Base-by-base conservation (phyloP, 169 alveolate genomes). In the Theileria annulata region DNA sequence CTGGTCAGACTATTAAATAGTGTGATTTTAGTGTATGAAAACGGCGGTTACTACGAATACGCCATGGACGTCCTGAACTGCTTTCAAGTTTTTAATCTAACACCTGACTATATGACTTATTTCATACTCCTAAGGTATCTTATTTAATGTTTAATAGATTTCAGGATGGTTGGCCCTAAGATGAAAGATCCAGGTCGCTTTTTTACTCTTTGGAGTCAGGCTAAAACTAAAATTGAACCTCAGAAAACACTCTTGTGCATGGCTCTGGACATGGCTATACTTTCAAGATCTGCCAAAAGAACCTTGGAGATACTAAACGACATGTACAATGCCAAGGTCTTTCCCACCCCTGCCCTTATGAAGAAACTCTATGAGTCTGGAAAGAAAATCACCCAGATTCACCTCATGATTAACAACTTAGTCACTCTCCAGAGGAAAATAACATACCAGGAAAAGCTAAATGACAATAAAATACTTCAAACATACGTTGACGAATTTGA, bases 21-120 rank as follows among this genome's bases (percentile, higher is more conserved):
- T 23, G 75, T 94, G n/a, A 63, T 94, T n/a, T 62, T 68, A 21
- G 85, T 94, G 21, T 94, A 94, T 68, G 91, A 88, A 23, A 78
- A 71, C 15, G 93, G 93, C 3, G 92, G 92, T 6, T 94, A 88
- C 56, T 71, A 91, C 31, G 94, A 90, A 58, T 91, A 91, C 48
- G 95, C 96, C 0, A 48, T 94, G 47, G 95, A 92, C 58, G 88
- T 92, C 90, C 86, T 92, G 8, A 84, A 85, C 19, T 88, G 90
- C 71, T 92, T 75, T 71, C 59, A 87, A 6, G 63, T 48, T n/a
- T 88, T 94, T 35, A 75, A 79, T 8, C 87, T 79, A 17, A 13
- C 42, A 28, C 92, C 93, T 10, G 78, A 84, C 30, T 23, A 31
- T 27, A 33, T 48, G 42, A 79, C 92, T 23, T 85, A 79, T 77